A percentile compares a stretch with the other conserved stretches of the same genome.
These are phyloP conservation scores for Fusarium xyrophilum DNA, from an alignment of 2,329 filamentous ascomycete genomes.

Conservation along the genomic window DNA sequence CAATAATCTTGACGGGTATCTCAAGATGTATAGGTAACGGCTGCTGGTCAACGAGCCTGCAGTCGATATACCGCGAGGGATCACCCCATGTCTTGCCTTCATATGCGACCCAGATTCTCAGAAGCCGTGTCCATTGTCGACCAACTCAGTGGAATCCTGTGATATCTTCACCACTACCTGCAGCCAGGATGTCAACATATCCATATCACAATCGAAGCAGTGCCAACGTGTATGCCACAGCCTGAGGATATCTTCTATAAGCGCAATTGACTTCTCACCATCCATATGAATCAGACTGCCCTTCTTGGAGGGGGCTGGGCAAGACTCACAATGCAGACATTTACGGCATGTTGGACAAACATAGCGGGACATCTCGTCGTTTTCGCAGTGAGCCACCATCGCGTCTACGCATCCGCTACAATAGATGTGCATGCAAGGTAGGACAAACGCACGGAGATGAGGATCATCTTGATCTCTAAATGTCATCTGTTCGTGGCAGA, in stretches of 20 bases:
- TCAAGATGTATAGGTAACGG: background rate
- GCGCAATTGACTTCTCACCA: background rate
- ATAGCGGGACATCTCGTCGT: rapidly evolving
- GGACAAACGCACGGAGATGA: background rate
- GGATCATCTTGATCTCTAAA: background rate
- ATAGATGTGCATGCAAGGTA: background rate
- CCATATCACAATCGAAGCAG: background rate
- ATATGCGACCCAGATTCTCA: background rate
- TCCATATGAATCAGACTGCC: background rate
- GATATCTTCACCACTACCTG: background rate
- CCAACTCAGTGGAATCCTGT: background rate
- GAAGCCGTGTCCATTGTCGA: background rate
- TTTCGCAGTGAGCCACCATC: background rate
- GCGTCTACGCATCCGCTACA: background rate
- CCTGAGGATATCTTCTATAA: background rate
- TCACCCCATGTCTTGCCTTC: background rate
- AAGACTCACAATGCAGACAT: background rate
- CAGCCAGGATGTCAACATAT: background rate
- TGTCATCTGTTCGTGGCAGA: background rate
- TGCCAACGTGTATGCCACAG: too few species aligned
- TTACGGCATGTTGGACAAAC: background rate
- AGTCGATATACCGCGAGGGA: too few species aligned
- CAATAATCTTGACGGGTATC: rapidly evolving
- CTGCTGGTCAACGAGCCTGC: background rate
- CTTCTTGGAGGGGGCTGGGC: background rate